Base-by-base conservation (phyloP, 225 moss, liverwort and hornwort genomes). In the Climacium dendroides region DNA sequence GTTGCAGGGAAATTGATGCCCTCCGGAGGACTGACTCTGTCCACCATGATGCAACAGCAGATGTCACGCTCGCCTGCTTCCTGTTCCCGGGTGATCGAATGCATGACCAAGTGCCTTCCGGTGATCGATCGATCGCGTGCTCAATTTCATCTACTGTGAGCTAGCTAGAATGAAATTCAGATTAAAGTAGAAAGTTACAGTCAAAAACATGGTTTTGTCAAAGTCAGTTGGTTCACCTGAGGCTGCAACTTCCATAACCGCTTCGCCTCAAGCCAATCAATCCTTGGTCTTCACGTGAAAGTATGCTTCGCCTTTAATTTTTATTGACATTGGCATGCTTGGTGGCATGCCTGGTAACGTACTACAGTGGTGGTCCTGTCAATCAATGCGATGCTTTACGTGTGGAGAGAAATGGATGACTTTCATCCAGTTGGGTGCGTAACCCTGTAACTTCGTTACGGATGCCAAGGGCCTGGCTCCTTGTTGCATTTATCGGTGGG, bases 401-500 rank as follows among this genome's bases (percentile, higher is more conserved):
- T 35, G 35, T 23, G 20, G 55, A n/a, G 16, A 39, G 39, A 5
- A 54, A n/a, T 53, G 24, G 76, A 76, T 54, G n/a, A 10, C 24
- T 54, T 76, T n/a, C 54, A 76, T 76, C 25, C 15, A 6, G 2
- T 34, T 32, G 34, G 2, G 48, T 74, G 48, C 6, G 4, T n/a
- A 37, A 67, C 22, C 4, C 12, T 66, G 1, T 25, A 41, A 39
- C 3, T 15, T 39, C 0, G 5, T 25, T 70, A 4, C 0, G 15
- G 23, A 69, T 5, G 8, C 8, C 8, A 14, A 23, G 7, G 13
- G 41, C 14, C 1, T n/a, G n/a, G n/a, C n/a, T 41, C 25, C 5
- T 25, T 25, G 5, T 25, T 25, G 5, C 5, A 15, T 41, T 3
- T 2, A 15, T 5, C 1, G 14, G 1, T 25, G 14, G 5, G 8